Percentiles rank a stretch among this genome's conserved stretches.
phyloP scores from a whole-genome alignment of 768 basidiomycete species.

The Lactarius vividus region DNA sequence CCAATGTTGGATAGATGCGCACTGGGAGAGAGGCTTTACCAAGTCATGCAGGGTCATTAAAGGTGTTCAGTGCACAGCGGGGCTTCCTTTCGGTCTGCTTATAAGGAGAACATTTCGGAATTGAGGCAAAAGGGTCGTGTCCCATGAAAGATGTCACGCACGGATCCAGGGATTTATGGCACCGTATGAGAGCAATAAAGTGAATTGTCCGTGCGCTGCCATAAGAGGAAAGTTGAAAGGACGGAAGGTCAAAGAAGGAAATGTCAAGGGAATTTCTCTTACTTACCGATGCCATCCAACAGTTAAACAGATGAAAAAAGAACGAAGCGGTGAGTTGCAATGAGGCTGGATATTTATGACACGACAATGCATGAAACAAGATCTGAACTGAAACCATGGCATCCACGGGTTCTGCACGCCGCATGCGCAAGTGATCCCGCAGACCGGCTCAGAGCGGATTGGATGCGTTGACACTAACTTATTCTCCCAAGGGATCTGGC shows the following conservation, averaged over 20 bases:
- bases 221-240: slow-evolving; percentile 30
- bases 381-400: slow-evolving; percentile 27
- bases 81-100: slow-evolving; percentile 25
- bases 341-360: slow-evolving; percentile 30
- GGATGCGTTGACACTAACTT: slow-evolving; percentile 17
- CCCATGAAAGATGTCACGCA: slow-evolving; percentile 28
- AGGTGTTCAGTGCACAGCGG: slow-evolving; percentile 12
- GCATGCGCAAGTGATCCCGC: slow-evolving; percentile 19
- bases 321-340: slow-evolving; percentile 26
- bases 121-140: slow-evolving; percentile 26
- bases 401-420: slow-evolving; percentile 26
- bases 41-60: slow-evolving; percentile 23
- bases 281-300: slow-evolving; percentile 28
- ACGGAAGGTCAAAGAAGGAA: slow-evolving; percentile 29
- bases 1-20: not conserved
- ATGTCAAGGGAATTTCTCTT: slow-evolving; percentile 29
- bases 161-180: slow-evolving; percentile 30
- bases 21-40: slow-evolving; percentile 19
- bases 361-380: slow-evolving; percentile 28
- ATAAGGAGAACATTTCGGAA: slow-evolving; percentile 26
- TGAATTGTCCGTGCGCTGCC: slow-evolving; percentile 27
- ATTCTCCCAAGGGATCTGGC: slow-evolving; percentile 21
- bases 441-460: slow-evolving; percentile 24
- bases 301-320: slow-evolving; percentile 25
- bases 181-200: slow-evolving; percentile 26